Evolutionary conservation across 2,329 filamentous ascomycete genomes (phyloP).

Genomic region (Clonostachys rhizophaga): DNA sequence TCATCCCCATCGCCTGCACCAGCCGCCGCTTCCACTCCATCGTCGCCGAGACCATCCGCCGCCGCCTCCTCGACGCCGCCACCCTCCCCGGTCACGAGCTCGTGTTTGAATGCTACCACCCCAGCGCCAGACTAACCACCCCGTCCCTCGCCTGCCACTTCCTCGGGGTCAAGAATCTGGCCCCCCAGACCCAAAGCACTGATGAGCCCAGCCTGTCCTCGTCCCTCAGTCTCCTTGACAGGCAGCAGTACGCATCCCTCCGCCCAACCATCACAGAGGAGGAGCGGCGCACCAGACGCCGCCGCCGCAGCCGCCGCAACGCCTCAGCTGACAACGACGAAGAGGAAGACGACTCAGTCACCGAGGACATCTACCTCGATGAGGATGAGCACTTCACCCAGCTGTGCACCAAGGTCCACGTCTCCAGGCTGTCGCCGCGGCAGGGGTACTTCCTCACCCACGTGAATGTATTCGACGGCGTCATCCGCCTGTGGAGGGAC

Average conservation of each 20-base stretch:
- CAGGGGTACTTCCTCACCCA: conserved; percentile 60
- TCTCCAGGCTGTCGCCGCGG: conserved; percentile 61
- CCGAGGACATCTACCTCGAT: conserved; percentile 62
- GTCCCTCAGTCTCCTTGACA: conserved; percentile 41
- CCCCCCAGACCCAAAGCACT: not conserved
- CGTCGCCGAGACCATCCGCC: conserved; percentile 58
- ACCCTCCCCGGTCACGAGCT: conserved; percentile 44
- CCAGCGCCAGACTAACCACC: conserved; percentile 61
- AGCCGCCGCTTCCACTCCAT: conserved; percentile 61
- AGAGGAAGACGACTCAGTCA: conserved; percentile 33
- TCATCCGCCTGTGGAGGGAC: conserved; percentile 66
- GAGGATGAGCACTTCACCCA: conserved; percentile 70
- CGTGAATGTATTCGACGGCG: conserved; percentile 61
- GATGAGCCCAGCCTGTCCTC: conserved; percentile 12
- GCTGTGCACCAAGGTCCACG: conserved; percentile 61
- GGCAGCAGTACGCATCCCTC: conserved; percentile 62
- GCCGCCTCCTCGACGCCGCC: conserved; percentile 45
- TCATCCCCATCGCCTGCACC: conserved; percentile 52
- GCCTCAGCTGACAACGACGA: conserved; percentile 7
- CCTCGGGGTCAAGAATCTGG: conserved; percentile 43
- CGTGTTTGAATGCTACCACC: conserved; percentile 76
- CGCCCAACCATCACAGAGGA: conserved; percentile 56
- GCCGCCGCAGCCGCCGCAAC: not conserved
- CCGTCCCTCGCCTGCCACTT: conserved; percentile 65
- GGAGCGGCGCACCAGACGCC: conserved; percentile 22